Percentiles rank a stretch among this genome's conserved stretches.
phyloP scores from a whole-genome alignment of 1,284 basidiomycete species.

The Amylostereum areolatum region DNA sequence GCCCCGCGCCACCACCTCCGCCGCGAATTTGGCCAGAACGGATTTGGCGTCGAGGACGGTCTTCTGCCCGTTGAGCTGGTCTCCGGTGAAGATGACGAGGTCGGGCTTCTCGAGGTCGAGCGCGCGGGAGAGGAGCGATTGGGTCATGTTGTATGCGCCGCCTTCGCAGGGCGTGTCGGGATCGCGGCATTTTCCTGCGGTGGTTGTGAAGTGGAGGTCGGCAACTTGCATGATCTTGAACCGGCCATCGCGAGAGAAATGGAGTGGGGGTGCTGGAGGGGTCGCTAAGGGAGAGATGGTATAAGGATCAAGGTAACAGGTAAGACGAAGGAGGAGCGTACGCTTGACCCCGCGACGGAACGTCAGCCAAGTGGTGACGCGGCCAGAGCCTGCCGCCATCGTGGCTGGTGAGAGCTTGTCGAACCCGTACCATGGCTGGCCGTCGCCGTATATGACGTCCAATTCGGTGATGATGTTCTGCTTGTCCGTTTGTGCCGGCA shows the following conservation, averaged over 20 bases:
- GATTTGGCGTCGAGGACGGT: conserved; percentile 85
- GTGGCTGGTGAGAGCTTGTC: conserved; percentile 48
- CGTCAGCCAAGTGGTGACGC: conserved; percentile 53
- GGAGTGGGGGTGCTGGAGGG: conserved; percentile 66
- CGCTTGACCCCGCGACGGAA: conserved; percentile 62
- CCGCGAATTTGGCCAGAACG: conserved; percentile 84
- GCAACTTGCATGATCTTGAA: conserved; percentile 91
- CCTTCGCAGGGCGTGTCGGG: conserved; percentile 47
- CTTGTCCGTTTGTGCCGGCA: conserved; percentile 52
- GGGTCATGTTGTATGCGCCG: conserved; percentile 73
- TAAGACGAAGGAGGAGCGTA: conserved; percentile 29
- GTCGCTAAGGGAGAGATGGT: conserved; percentile 35
- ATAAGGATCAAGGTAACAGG: background rate
- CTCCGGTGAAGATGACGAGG: conserved; percentile 83
- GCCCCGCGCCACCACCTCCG: conserved; percentile 64
- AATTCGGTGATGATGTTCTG: conserved; percentile 76
- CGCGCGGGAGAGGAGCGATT: conserved; percentile 57
- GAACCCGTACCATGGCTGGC: conserved; percentile 80
- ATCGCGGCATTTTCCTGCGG: conserved; percentile 67
- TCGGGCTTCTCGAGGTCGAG: conserved; percentile 87
- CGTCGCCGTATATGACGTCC: conserved; percentile 81
- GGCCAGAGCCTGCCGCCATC: conserved; percentile 19
- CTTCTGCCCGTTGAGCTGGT: conserved; percentile 83
- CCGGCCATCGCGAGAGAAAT: conserved; percentile 75
- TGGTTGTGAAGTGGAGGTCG: conserved; percentile 84